These are phyloP conservation scores for Fagopyrum tataricum DNA, from an alignment of 148 eudicot species.

Conservation along the genomic window DNA sequence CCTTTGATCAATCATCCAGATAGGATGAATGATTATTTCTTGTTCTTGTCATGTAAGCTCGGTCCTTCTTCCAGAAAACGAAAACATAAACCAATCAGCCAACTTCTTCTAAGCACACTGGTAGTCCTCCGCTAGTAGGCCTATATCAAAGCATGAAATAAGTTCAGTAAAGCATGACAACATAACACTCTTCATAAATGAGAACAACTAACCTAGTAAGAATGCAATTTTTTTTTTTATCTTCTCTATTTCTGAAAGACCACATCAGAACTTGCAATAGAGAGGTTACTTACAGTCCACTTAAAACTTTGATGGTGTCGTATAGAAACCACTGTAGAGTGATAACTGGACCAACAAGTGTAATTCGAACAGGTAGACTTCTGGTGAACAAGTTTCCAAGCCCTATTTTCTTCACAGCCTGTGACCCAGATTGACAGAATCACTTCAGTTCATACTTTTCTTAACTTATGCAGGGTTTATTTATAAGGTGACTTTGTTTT, in stretches of 20 bases:
- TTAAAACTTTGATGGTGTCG: conserved; percentile 68
- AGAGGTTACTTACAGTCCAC: conserved; percentile 72
- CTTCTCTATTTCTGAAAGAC: too few species aligned
- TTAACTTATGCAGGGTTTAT: conserved; percentile 9
- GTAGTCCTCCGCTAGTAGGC: conserved; percentile 80
- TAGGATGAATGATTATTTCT: neutral
- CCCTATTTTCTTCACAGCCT: conserved; percentile 86
- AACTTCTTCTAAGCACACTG: conserved; percentile 31
- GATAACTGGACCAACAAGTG: conserved; percentile 85
- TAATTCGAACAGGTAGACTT: conserved; percentile 84
- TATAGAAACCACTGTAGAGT: conserved; percentile 92
- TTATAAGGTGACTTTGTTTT: neutral
- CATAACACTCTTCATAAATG: neutral
- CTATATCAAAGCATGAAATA: conserved; percentile 26
- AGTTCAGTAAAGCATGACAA: neutral
- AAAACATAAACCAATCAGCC: neutral
- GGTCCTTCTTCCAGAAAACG: neutral
- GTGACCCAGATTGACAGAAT: conserved; percentile 16
- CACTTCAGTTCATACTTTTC: neutral
- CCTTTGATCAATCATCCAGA: neutral
- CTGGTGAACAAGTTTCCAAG: conserved; percentile 66
- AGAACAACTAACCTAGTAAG: neutral
- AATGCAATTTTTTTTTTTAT: neutral
- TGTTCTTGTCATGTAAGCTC: neutral
- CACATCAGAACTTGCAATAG: neutral